phyloP scores from a whole-genome alignment of 2,329 filamentous ascomycete species.

The Bipolaris zeicola region DNA sequence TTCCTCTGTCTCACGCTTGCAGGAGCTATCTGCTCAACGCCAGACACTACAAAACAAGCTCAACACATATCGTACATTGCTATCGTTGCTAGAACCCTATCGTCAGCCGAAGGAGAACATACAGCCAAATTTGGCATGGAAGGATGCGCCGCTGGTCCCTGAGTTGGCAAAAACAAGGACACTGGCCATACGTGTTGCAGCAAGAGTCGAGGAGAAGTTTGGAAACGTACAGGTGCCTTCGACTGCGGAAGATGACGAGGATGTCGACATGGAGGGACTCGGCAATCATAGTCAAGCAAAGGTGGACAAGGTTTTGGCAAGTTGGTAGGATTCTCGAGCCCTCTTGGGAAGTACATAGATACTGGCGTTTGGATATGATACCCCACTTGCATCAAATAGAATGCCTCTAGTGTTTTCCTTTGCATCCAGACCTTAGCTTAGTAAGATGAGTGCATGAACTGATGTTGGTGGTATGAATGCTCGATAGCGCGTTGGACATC shows the following conservation, averaged over 20 bases:
- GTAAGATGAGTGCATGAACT: background rate
- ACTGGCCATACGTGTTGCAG: slow-evolving; percentile 53
- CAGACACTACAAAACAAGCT: slow-evolving; percentile 55
- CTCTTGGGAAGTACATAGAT: background rate
- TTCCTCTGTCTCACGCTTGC: slow-evolving; percentile 53
- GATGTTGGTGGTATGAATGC: background rate
- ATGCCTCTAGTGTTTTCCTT: background rate
- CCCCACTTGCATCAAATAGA: slow-evolving; percentile 1
- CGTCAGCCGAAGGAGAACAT: slow-evolving; percentile 53
- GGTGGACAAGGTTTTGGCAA: slow-evolving; percentile 32
- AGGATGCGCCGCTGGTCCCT: slow-evolving; percentile 67
- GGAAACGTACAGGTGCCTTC: slow-evolving; percentile 37
- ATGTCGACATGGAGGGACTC: slow-evolving; percentile 28
- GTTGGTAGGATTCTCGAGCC: slow-evolving; percentile 23
- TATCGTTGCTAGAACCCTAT: slow-evolving; percentile 60
- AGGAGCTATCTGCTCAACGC: slow-evolving; percentile 56
- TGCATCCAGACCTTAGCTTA: background rate
- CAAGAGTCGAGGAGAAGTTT: slow-evolving; percentile 40
- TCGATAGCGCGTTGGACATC: background rate
- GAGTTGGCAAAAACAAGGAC: slow-evolving; percentile 71
- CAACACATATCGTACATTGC: slow-evolving; percentile 56
- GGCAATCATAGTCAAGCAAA: slow-evolving; percentile 27
- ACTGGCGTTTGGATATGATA: slow-evolving; percentile 21
- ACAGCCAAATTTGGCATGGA: slow-evolving; percentile 70
- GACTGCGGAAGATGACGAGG: slow-evolving; percentile 31